Conservation (phyloP, 2,329 filamentous ascomycete genomes). For the Curvularia eragrostidis region DNA sequence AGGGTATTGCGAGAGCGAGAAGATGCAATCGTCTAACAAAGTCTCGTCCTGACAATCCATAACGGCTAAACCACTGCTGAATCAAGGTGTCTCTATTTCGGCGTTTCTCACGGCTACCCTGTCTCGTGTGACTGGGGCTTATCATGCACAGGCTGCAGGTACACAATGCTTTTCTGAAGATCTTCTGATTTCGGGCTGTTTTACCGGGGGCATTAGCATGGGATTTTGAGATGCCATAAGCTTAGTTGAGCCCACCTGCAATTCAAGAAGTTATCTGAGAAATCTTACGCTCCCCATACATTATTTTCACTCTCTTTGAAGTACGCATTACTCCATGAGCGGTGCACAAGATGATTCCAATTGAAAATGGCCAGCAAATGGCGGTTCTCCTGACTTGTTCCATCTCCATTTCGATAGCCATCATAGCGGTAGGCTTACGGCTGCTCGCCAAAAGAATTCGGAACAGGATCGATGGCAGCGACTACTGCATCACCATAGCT, state of each 20-base stretch:
- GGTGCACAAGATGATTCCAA: conserved; percentile 8
- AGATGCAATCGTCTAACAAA: background rate
- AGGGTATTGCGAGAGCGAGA: background rate
- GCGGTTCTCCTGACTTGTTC: conserved; percentile 13
- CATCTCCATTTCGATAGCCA: conserved; percentile 20
- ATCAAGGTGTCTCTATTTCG: background rate
- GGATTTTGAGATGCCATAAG: background rate
- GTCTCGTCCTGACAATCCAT: background rate
- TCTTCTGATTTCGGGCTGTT: background rate
- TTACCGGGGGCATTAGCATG: background rate
- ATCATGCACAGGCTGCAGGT: background rate
- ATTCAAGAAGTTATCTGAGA: background rate
- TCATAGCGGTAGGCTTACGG: conserved; percentile 18
- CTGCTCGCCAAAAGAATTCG: conserved; percentile 18
- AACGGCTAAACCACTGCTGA: background rate
- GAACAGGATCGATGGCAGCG: conserved; percentile 19
- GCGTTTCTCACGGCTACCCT: background rate
- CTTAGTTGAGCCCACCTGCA: background rate
- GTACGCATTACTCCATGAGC: background rate
- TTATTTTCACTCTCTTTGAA: background rate
- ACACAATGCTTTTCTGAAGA: background rate
- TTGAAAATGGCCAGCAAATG: conserved; percentile 21
- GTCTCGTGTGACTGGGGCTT: background rate
- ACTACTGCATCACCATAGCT: conserved; percentile 23
- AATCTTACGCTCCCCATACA: background rate